Percentiles rank a stretch among this genome's conserved stretches.
phyloP scores from a whole-genome alignment of 23 red algal genomes.

The Cyanidioschyzon merolae region DNA sequence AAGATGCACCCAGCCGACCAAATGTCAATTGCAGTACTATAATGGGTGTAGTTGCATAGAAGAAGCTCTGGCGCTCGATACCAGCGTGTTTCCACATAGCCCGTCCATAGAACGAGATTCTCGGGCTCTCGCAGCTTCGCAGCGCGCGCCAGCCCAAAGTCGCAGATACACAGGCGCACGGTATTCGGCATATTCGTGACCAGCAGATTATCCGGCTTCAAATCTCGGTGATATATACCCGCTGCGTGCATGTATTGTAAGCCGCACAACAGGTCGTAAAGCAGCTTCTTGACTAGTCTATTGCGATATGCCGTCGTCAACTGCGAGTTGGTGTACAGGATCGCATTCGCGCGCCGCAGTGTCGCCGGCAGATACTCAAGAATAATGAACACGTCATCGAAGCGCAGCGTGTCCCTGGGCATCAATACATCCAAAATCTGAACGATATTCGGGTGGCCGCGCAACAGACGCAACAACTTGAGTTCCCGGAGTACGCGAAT shows the following conservation, averaged over 20 bases:
- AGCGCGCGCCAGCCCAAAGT: slow-evolving; percentile 95
- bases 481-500: slow-evolving; percentile 75
- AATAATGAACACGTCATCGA: slow-evolving; percentile 91
- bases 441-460: slow-evolving; percentile 74
- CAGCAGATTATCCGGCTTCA: slow-evolving; percentile 96
- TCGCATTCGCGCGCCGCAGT: slow-evolving; percentile 28
- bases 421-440: slow-evolving; percentile 64
- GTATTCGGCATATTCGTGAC: slow-evolving; percentile 36
- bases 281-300: slow-evolving; percentile 36
- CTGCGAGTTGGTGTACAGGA: slow-evolving; percentile 44
- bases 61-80: slow-evolving; percentile 92
- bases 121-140: slow-evolving; percentile 47
- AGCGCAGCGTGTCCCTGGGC: slow-evolving; percentile 54
- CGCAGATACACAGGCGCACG: slow-evolving; percentile 78
- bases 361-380: slow-evolving; percentile 91
- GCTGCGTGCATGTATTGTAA: slow-evolving; percentile 73
- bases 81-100: slow-evolving; percentile 94
- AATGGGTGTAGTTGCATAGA: slow-evolving; percentile 60
- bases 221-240: slow-evolving; percentile 80
- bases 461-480: slow-evolving; percentile 79
- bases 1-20: slow-evolving; percentile 92
- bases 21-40: slow-evolving; percentile 82
- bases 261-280: slow-evolving; percentile 80
- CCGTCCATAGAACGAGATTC: slow-evolving; percentile 70
- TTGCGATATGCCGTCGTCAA: slow-evolving; percentile 29